These are phyloP conservation scores for Coniochaeta hoffmannii DNA, from an alignment of 2,329 filamentous ascomycete genomes.

Conservation along the genomic window DNA sequence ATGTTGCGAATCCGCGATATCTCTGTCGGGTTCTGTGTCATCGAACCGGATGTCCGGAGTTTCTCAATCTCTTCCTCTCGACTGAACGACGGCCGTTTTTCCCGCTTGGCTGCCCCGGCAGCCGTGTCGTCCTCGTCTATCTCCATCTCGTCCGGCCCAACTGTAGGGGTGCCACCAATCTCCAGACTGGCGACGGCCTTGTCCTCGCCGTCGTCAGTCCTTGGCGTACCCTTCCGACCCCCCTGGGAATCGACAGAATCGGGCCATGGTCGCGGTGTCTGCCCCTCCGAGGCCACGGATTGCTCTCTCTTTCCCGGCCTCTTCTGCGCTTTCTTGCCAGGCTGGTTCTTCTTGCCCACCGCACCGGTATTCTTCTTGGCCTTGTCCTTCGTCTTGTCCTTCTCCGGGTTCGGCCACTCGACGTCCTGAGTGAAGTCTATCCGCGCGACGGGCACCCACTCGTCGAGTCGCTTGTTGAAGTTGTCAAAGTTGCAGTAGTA, in stretches of 20 bases:
- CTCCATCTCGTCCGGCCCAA: constrained; percentile 44
- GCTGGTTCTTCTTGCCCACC: constrained; percentile 45
- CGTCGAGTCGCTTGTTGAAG: constrained; percentile 81
- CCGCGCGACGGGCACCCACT: constrained; percentile 79
- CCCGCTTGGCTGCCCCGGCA: constrained; percentile 28
- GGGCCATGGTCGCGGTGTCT: constrained; percentile 46
- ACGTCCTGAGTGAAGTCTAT: constrained; percentile 88
- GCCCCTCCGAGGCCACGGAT: constrained; percentile 43
- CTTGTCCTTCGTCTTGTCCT: constrained; percentile 74
- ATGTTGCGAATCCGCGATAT: constrained; percentile 94
- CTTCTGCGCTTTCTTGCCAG: constrained; percentile 53
- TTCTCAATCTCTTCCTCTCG: constrained; percentile 95
- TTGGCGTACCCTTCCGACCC: constrained; percentile 34
- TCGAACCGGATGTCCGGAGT: constrained; percentile 85
- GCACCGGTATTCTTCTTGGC: constrained; percentile 60
- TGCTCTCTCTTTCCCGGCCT: constrained; percentile 47
- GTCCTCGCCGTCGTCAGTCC: constrained; percentile 34
- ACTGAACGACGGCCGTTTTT: constrained; percentile 50
- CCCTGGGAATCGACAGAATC: constrained; percentile 43
- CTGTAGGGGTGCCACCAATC: constrained; percentile 35
- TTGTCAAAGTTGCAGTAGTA: constrained; percentile 98
- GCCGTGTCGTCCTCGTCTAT: constrained; percentile 42
- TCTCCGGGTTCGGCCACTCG: constrained; percentile 91
- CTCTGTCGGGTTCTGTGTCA: constrained; percentile 98
- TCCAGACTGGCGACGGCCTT: constrained; percentile 36